These are phyloP conservation scores for Fonsecaea pugnacius DNA, from an alignment of 2,329 filamentous ascomycete genomes.

Conservation along the genomic window DNA sequence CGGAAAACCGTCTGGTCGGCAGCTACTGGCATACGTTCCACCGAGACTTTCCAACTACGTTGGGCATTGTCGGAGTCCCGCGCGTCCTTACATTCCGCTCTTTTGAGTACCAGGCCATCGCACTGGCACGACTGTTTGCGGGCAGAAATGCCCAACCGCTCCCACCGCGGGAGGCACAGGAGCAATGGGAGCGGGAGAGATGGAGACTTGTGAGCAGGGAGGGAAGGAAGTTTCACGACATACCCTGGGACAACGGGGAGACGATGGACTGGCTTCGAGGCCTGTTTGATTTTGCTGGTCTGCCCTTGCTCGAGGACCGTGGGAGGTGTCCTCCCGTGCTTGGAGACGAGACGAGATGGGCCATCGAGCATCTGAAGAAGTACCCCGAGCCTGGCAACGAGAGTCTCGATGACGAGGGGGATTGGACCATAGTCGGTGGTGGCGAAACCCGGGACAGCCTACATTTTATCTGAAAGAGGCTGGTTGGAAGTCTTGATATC, in stretches of 20 bases:
- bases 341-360: conserved; percentile 36
- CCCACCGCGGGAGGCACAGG: conserved; percentile 56
- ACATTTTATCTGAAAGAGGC: conserved; percentile 4
- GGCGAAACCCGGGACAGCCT: conserved; percentile 1
- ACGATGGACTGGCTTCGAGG: conserved; percentile 32
- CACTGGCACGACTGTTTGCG: conserved; percentile 63
- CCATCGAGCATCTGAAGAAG: conserved; percentile 34
- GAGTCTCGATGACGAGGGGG: not conserved
- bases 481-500: not conserved
- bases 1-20: conserved; percentile 48
- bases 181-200: conserved; percentile 62
- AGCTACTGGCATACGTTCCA: conserved; percentile 61
- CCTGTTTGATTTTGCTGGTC: conserved; percentile 32
- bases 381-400: conserved; percentile 19
- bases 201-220: conserved; percentile 28
- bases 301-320: conserved; percentile 33
- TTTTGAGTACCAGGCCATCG: conserved; percentile 70
- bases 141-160: conserved; percentile 53
- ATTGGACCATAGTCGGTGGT: not conserved
- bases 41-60: conserved; percentile 50
- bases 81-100: conserved; percentile 65
- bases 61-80: conserved; percentile 55
- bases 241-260: conserved; percentile 35
- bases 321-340: conserved; percentile 35
- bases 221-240: conserved; percentile 34